phyloP scores from a whole-genome alignment of 2,329 filamentous ascomycete genomes.

The Tolypocladium paradoxum region DNA sequence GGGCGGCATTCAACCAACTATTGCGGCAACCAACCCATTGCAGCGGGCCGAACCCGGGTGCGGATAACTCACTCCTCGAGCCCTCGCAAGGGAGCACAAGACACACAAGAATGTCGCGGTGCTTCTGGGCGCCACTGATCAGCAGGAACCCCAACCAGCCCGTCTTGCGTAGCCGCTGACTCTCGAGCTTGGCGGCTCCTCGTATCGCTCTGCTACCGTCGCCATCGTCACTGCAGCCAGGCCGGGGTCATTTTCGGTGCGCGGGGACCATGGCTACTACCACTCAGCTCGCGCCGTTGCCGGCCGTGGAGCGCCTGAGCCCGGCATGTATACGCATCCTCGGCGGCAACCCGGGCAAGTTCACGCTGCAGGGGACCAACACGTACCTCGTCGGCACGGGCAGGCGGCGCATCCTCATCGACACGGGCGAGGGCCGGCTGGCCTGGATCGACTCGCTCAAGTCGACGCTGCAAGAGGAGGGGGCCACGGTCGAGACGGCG shows the following conservation, averaged over 20 bases:
- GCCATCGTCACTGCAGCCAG: background rate
- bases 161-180: background rate
- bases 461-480: constrained; percentile 53
- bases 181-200: background rate
- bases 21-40: background rate
- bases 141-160: background rate
- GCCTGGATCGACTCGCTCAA: constrained; percentile 61
- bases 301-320: constrained; percentile 68
- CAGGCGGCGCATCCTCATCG: constrained; percentile 63
- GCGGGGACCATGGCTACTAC: background rate
- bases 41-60: background rate
- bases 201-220: background rate
- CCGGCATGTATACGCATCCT: constrained; percentile 72
- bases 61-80: background rate
- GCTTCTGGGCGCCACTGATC: background rate
- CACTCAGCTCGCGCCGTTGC: constrained; percentile 45
- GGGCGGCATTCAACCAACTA: no score
- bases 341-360: constrained; percentile 84
- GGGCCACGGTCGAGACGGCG: constrained; percentile 55
- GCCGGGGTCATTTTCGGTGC: background rate
- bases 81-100: background rate
- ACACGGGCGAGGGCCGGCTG: constrained; percentile 75
- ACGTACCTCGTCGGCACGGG: constrained; percentile 86
- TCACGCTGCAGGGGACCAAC: constrained; percentile 71
- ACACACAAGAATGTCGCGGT: background rate